Conservation (phyloP, 1,284 basidiomycete species). For the Puccinia polysora region DNA sequence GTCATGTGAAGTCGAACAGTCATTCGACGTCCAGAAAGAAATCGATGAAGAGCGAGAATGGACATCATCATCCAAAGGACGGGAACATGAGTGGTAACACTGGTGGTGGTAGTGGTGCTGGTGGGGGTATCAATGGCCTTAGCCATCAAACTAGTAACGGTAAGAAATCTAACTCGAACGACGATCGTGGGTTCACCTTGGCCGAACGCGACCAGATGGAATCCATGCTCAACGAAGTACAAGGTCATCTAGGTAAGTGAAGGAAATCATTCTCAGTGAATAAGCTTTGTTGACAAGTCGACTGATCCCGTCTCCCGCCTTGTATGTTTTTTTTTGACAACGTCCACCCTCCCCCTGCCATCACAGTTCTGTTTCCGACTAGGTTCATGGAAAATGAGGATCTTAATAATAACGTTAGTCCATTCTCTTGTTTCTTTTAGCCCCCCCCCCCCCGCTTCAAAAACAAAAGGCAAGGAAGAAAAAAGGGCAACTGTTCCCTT, state of each 20-base stretch:
- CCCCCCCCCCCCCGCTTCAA: no score
- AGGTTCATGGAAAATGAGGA: constrained; percentile 41
- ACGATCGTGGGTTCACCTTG: constrained; percentile 56
- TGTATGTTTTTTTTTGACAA: neutral
- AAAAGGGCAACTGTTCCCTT: no score
- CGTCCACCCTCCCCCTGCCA: no score
- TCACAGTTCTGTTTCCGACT: constrained; percentile 43
- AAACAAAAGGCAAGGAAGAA: no score
- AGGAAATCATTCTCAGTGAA: no score
- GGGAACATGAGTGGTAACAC: constrained; percentile 40
- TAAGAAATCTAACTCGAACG: constrained; percentile 44
- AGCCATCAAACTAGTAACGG: no score
- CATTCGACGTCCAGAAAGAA: constrained; percentile 8
- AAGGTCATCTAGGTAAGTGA: constrained; percentile 73
- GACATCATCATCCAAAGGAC: no score
- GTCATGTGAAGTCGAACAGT: neutral
- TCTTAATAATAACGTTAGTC: constrained; percentile 39
- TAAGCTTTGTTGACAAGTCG: neutral
- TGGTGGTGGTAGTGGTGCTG: constrained; percentile 34
- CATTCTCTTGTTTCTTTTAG: neutral
- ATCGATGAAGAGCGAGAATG: constrained; percentile 25
- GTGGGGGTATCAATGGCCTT: constrained; percentile 37
- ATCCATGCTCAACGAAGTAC: constrained; percentile 65
- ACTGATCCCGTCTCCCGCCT: neutral
- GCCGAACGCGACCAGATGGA: constrained; percentile 85